These are phyloP conservation scores for Musa itinerans DNA, from an alignment of 176 grass and related monocot genomes.

Conservation along the genomic window DNA sequence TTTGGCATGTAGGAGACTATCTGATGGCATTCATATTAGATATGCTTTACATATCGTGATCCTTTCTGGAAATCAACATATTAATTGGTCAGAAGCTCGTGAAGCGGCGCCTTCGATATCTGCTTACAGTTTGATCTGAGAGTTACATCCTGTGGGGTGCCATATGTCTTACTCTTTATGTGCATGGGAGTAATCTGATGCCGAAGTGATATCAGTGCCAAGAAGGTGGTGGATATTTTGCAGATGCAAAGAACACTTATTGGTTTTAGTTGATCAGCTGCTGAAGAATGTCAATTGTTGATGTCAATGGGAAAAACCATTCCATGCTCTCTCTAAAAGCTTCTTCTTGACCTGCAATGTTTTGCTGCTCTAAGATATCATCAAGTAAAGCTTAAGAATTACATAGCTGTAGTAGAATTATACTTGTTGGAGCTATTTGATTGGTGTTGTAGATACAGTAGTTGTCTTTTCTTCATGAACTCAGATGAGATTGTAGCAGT, in stretches of 20 bases:
- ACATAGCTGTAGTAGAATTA: too few relatives aligned
- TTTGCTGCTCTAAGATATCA: constrained; percentile 16
- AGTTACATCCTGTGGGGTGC: too few relatives aligned
- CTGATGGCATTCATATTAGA: too few relatives aligned
- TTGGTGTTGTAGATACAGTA: too few relatives aligned
- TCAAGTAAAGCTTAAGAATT: not conserved
- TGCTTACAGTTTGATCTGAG: too few relatives aligned
- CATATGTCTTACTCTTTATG: too few relatives aligned
- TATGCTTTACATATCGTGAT: too few relatives aligned
- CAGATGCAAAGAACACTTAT: not conserved
- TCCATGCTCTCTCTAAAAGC: constrained; percentile 8
- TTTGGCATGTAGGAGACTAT: not conserved
- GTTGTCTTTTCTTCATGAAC: too few relatives aligned
- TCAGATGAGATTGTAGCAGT: too few relatives aligned
- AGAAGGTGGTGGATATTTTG: not conserved
- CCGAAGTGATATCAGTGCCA: not conserved
- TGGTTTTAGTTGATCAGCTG: not conserved
- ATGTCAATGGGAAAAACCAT: constrained; percentile 32
- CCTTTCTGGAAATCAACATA: too few relatives aligned
- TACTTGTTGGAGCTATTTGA: not conserved
- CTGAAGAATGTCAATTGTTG: constrained; percentile 38
- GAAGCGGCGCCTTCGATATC: too few relatives aligned
- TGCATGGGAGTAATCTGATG: not conserved
- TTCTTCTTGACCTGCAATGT: constrained; percentile 15
- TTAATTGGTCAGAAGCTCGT: too few relatives aligned